Evolutionary conservation across 2,329 filamentous ascomycete genomes (phyloP).

Genomic region (Botryotinia convoluta): DNA sequence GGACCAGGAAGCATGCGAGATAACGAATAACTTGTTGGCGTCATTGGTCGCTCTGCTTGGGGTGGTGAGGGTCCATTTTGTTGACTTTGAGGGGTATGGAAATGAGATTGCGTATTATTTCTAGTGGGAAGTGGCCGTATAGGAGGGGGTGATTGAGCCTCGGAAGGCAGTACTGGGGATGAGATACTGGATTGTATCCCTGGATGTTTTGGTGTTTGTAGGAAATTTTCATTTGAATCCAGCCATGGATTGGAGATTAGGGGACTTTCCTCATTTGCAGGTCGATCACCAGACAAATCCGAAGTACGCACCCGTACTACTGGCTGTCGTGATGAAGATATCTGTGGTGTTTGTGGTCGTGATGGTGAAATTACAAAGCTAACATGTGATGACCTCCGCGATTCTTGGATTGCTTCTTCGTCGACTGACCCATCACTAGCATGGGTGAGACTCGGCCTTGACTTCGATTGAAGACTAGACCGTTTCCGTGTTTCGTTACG

Average conservation of each 20-base stretch:
- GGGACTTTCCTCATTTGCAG: conserved; percentile 27
- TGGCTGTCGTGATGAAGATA: conserved; percentile 30
- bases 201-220: conserved; percentile 27
- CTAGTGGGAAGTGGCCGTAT: conserved; percentile 29
- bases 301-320: conserved; percentile 25
- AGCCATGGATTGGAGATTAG: conserved; percentile 36
- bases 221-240: conserved; percentile 27
- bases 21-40: conserved; percentile 47
- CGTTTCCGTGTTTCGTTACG: conserved; percentile 22
- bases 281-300: conserved; percentile 14
- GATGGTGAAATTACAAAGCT: conserved; percentile 31
- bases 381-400: conserved; percentile 33
- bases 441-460: conserved; percentile 17
- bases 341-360: conserved; percentile 29
- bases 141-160: conserved; percentile 31
- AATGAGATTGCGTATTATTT: conserved; percentile 32
- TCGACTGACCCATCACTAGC: conserved; percentile 27
- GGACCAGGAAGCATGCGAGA: conserved; percentile 55
- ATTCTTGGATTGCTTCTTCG: conserved; percentile 19
- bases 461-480: conserved; percentile 21
- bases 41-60: conserved; percentile 42
- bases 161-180: conserved; percentile 35
- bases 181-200: conserved; percentile 31
- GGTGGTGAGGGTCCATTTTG: conserved; percentile 38
- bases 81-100: conserved; percentile 34